Conservation (phyloP, 1,284 basidiomycete genomes). For the Moniliella sp. region DNA sequence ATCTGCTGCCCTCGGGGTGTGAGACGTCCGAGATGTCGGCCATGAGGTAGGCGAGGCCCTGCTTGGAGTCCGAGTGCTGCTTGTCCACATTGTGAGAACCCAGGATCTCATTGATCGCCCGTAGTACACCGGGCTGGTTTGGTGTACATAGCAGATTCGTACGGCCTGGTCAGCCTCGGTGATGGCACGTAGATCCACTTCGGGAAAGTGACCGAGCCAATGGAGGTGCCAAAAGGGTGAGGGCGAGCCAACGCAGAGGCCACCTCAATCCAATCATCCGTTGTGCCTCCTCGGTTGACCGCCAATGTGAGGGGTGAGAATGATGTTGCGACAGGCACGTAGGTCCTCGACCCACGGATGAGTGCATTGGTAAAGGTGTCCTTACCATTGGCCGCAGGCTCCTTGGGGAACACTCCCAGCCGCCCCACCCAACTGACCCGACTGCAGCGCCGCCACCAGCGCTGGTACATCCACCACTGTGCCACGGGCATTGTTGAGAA, state of each 20-base stretch:
- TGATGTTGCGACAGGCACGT: slow-evolving; percentile 18
- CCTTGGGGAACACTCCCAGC: slow-evolving; percentile 85
- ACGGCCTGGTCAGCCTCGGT: slow-evolving; percentile 48
- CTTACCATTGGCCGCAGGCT: slow-evolving; percentile 73
- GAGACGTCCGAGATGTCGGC: slow-evolving; percentile 83
- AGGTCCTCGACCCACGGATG: slow-evolving; percentile 41
- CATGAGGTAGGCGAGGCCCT: slow-evolving; percentile 80
- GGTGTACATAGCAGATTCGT: slow-evolving; percentile 84
- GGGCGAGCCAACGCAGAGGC: slow-evolving; percentile 64
- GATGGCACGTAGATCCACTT: slow-evolving; percentile 83
- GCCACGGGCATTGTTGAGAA: slow-evolving; percentile 89
- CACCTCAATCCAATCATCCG: slow-evolving; percentile 92
- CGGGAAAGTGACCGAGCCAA: slow-evolving; percentile 92
- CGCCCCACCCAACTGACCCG: slow-evolving; percentile 73
- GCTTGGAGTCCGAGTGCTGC: slow-evolving; percentile 89
- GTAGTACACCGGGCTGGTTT: slow-evolving; percentile 86
- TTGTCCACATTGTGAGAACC: slow-evolving; percentile 95
- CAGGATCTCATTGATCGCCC: slow-evolving; percentile 72
- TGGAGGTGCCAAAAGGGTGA: slow-evolving; percentile 63
- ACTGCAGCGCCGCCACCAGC: slow-evolving; percentile 57
- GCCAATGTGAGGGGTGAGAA: slow-evolving; percentile 65
- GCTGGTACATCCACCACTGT: slow-evolving; percentile 84
- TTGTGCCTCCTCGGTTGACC: slow-evolving; percentile 94
- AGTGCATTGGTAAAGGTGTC: slow-evolving; percentile 42
- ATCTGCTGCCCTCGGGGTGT: slow-evolving; percentile 57